phyloP scores from a whole-genome alignment of 2,329 filamentous ascomycete genomes.

The Cadophora luteo-olivacea region DNA sequence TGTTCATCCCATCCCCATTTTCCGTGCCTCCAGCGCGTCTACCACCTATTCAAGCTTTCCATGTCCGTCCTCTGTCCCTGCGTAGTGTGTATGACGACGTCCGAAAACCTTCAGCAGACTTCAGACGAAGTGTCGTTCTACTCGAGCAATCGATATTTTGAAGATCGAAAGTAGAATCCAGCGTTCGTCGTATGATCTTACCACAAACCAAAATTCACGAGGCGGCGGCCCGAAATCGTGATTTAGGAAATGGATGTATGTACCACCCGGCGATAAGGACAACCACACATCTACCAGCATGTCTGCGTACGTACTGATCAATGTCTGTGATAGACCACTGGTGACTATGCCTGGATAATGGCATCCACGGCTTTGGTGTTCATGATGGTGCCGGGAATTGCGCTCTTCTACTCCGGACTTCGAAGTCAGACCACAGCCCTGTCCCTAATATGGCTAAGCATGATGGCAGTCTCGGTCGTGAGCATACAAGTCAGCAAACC shows the following conservation, averaged over 20 bases:
- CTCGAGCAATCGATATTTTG: background rate
- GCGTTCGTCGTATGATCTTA: slow-evolving; percentile 4
- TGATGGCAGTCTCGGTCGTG: slow-evolving; percentile 84
- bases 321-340: background rate
- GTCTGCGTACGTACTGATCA: background rate
- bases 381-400: slow-evolving; percentile 90
- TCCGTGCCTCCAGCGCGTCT: slow-evolving; percentile 2
- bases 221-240: slow-evolving; percentile 14
- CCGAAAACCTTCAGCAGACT: background rate
- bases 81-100: slow-evolving; percentile 15
- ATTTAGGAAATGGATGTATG: slow-evolving; percentile 11
- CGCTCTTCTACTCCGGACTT: slow-evolving; percentile 88
- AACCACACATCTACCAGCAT: background rate
- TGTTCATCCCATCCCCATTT: slow-evolving; percentile 5
- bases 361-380: slow-evolving; percentile 80
- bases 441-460: slow-evolving; percentile 86
- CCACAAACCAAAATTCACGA: slow-evolving; percentile 8
- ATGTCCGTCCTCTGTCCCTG: slow-evolving; percentile 3
- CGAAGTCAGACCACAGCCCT: slow-evolving; percentile 85
- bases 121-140: background rate
- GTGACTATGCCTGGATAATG: slow-evolving; percentile 70
- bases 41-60: slow-evolving; percentile 6
- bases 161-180: background rate
- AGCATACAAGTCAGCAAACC: slow-evolving; percentile 46
- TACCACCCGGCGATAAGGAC: slow-evolving; percentile 14